Percentiles rank a stretch among this genome's conserved stretches.
Evolutionary conservation across 441 rosid genomes (phyloP).

Genomic region (Brassica hybrid): DNA sequence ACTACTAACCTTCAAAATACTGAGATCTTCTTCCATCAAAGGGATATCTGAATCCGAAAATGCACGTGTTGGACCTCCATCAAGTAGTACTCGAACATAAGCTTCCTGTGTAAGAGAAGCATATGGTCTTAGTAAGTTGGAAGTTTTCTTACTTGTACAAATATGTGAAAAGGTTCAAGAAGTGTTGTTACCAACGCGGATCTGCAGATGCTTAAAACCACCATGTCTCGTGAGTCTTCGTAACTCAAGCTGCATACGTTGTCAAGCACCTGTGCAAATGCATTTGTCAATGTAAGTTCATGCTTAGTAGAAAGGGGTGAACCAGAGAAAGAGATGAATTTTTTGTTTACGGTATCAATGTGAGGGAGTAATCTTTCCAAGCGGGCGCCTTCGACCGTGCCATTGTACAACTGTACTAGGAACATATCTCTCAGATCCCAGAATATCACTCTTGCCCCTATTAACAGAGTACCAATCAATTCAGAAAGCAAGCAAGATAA

Average conservation of each 20-base stretch:
- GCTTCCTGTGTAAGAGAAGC: conserved; percentile 63
- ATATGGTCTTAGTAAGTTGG: conserved; percentile 18
- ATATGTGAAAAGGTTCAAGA: conserved; percentile 22
- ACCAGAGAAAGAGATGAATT: conserved; percentile 13
- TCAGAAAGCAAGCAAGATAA: neutral
- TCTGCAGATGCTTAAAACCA: conserved; percentile 78
- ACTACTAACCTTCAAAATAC: conserved; percentile 64
- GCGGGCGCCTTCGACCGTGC: conserved; percentile 77
- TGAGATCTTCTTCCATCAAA: conserved; percentile 88
- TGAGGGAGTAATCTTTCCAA: conserved; percentile 79
- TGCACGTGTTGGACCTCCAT: conserved; percentile 98
- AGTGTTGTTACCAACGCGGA: conserved; percentile 63
- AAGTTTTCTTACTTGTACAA: conserved; percentile 4
- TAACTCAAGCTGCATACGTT: conserved; percentile 81
- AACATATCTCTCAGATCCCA: conserved; percentile 92
- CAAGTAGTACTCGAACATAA: conserved; percentile 82
- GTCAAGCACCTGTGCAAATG: conserved; percentile 75
- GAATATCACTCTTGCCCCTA: conserved; percentile 86
- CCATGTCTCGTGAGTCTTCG: conserved; percentile 77
- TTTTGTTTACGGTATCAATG: conserved; percentile 74
- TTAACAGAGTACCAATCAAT: conserved; percentile 9
- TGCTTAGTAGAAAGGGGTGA: conserved; percentile 15
- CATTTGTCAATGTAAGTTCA: conserved; percentile 39
- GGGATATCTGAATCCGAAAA: conserved; percentile 81
- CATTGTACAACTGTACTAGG: conserved; percentile 73